Base-by-base conservation (phyloP, 768 basidiomycete genomes). In the Naematelia encephala region DNA sequence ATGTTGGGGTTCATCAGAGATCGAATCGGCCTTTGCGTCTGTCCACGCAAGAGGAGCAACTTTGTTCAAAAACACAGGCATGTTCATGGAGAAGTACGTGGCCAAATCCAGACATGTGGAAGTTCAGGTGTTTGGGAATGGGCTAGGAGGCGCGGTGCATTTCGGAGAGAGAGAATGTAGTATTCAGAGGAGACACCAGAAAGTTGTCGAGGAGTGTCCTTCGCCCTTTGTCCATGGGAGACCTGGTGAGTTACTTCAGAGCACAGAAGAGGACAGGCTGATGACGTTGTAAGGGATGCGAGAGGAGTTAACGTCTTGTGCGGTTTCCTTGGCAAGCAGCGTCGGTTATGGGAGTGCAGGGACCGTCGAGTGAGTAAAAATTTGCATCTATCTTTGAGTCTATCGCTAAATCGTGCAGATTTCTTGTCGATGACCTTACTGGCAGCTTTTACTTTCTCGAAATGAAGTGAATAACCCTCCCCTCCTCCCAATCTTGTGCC, bases 371-470 rank as follows among this genome's bases (percentile, higher is more conserved):
- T 99, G 85, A n/a, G n/a, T n/a, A n/a, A n/a, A n/a, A n/a, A n/a
- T n/a, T n/a, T n/a, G n/a, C n/a, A n/a, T n/a, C n/a, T n/a, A n/a
- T n/a, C n/a, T n/a, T n/a, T n/a, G n/a, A n/a, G n/a, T n/a, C n/a
- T n/a, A n/a, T n/a, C n/a, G n/a, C n/a, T n/a, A n/a, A n/a, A n/a
- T n/a, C n/a, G n/a, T n/a, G n/a, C n/a, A n/a, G n/a, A n/a, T n/a
- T 67, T 43, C 51, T 98, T 82, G 82, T 99, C 78, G 92, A 98
- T 62, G 96, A 98, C 78, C 89, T 92, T 75, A 85, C 88, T 82
- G 91, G 90, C 69, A 84, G 92, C 67, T 91, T 94, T 79, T 98
- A 98, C 80, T 98, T 99, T 81, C 98, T 99, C 73, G 96, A 99
- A 79, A 97, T 99, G 83, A 87, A 88, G 68, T 69, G n/a, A n/a